Evolutionary conservation across 371 early-diverging fungal species (phyloP).

Genomic region (Haplosporangium sp.): DNA sequence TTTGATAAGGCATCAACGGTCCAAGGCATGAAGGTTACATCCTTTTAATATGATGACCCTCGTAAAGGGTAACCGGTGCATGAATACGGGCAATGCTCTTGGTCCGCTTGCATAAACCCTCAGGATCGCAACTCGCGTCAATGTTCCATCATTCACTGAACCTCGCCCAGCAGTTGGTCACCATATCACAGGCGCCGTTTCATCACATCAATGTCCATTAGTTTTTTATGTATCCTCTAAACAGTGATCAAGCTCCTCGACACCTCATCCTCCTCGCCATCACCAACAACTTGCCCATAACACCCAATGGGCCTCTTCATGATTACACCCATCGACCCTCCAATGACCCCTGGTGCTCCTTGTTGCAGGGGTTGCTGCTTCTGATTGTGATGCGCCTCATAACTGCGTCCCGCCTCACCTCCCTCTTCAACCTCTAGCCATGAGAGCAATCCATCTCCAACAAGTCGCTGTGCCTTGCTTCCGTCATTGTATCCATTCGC

Average conservation of each 20-base stretch:
- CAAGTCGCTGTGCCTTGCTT: conserved; percentile 4
- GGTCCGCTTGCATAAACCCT: too few relatives aligned
- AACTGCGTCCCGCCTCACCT: neutral
- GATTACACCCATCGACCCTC: conserved; percentile 37
- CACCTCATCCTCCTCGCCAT: conserved; percentile 34
- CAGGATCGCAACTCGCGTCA: too few relatives aligned
- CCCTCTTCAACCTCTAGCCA: conserved; percentile 19
- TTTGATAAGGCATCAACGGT: too few relatives aligned
- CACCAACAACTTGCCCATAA: conserved; percentile 31
- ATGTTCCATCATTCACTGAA: too few relatives aligned
- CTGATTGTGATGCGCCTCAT: neutral
- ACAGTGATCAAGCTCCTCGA: neutral
- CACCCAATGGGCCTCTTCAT: conserved; percentile 40
- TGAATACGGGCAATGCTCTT: too few relatives aligned
- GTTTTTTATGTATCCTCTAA: neutral
- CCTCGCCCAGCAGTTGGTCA: too few relatives aligned
- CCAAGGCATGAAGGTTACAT: too few relatives aligned
- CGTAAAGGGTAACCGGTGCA: too few relatives aligned
- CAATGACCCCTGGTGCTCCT: conserved; percentile 36
- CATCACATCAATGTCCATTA: too few relatives aligned
- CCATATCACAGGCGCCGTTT: too few relatives aligned
- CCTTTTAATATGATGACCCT: too few relatives aligned
- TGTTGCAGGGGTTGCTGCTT: conserved; percentile 9
- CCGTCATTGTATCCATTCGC: neutral
- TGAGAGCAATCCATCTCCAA: conserved; percentile 44